Conservation (phyloP, 1,284 basidiomycete genomes). For the Trichosporon faecale region DNA sequence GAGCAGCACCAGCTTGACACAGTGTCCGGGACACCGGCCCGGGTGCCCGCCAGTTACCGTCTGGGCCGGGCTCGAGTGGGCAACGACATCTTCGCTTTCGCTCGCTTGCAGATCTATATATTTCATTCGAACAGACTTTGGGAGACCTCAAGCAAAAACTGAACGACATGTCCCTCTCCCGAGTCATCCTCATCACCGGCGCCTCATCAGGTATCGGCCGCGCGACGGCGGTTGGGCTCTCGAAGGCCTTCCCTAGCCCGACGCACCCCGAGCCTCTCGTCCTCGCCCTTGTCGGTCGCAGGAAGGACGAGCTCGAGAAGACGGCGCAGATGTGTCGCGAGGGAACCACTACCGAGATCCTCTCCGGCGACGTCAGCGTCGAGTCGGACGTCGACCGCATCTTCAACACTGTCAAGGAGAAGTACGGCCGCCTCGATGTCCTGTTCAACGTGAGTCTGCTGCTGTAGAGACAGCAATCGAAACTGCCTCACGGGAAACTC, state of each 20-base stretch:
- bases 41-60: neutral
- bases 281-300: constrained; percentile 61
- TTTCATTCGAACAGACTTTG: neutral
- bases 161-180: constrained; percentile 14
- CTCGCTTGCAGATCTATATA: neutral
- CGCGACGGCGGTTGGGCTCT: constrained; percentile 57
- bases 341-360: constrained; percentile 50
- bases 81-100: neutral
- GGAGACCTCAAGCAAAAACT: neutral
- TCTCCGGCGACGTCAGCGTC: constrained; percentile 61
- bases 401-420: constrained; percentile 59
- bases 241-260: constrained; percentile 50
- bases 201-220: constrained; percentile 57
- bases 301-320: constrained; percentile 60
- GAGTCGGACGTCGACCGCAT: constrained; percentile 52
- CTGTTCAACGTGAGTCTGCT: constrained; percentile 70
- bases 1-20: neutral
- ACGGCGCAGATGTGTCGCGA: constrained; percentile 52
- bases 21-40: neutral
- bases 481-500: too few relatives aligned
- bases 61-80: neutral
- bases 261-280: constrained; percentile 57
- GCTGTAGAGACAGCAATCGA: too few relatives aligned
- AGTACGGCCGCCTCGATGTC: constrained; percentile 69
- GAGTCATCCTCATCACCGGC: constrained; percentile 50